Evolutionary conservation across 176 grass and related monocot species (phyloP).

Genomic region (Leersia perrieri): DNA sequence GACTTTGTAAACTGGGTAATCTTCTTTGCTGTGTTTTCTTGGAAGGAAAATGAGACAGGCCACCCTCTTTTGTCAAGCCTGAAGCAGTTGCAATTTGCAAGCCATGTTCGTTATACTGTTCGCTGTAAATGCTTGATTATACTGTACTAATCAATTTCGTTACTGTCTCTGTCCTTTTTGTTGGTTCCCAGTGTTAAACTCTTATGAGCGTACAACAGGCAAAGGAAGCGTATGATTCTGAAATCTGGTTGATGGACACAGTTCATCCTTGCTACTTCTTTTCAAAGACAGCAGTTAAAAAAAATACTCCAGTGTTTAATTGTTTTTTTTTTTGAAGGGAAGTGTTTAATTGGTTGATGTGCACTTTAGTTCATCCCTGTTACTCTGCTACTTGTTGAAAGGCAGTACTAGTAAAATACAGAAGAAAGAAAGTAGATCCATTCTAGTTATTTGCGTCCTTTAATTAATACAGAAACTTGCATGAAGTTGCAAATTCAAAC

Average conservation of each 20-base stretch:
- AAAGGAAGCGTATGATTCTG: background rate
- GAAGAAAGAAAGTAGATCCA: constrained; percentile 10
- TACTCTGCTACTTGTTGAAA: constrained; percentile 4
- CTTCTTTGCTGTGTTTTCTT: background rate
- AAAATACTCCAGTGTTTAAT: no score
- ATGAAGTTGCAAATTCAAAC: constrained; percentile 46
- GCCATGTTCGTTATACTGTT: background rate
- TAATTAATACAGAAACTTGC: constrained; percentile 17
- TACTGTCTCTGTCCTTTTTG: background rate
- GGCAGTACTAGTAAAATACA: background rate
- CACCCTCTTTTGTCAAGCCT: background rate
- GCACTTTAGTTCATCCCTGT: background rate
- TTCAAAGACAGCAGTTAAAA: no score
- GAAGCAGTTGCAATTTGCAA: constrained; percentile 28
- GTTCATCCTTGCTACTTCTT: no score
- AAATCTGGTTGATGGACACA: no score
- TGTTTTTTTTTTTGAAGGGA: no score
- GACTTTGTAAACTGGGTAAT: background rate
- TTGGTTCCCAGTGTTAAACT: background rate
- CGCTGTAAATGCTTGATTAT: constrained; percentile 12
- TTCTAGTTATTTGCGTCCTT: constrained; percentile 5
- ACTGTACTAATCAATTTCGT: background rate
- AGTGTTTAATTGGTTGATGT: background rate
- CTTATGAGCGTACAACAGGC: background rate
- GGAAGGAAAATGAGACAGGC: background rate